Base-by-base conservation (phyloP, 805 yeast genomes). In the Sugiyamaella floridensis region DNA sequence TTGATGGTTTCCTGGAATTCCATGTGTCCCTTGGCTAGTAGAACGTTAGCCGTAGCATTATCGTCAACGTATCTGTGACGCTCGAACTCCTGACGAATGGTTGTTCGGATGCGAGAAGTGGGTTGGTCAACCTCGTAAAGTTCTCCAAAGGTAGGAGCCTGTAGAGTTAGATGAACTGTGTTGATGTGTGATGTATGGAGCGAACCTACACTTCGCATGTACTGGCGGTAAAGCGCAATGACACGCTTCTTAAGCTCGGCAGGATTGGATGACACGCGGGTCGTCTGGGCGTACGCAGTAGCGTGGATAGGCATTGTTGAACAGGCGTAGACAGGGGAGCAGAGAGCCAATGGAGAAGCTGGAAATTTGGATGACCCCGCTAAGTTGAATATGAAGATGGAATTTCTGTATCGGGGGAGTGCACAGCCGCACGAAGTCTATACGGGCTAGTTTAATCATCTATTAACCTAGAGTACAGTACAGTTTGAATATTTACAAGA, bases 31-130 rank as follows among this genome's bases (percentile, higher is more conserved):
- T 86, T 85, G 72, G 86, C 81, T 60, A 80, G 80, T 53, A 88
- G 74, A 15, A 85, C 77, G 69, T 87, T 88, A 58, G 77, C 75
- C 45, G 84, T 79, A 34, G 80, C 79, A 59, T 83, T 67, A 63
- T 85, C 88, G 50, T 73, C 72, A 49, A 86, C 88, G 65, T 75
- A 87, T 64, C 95, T 77, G 64, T 87, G 78, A 73, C 95, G 83
- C 71, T 88, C 96, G 61, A 88, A 88, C 70, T 88, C 93, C 70
- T 87, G 93, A 77, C 96, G 82, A 59, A 88, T 78, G 71, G 85
- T 86, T 53, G 95, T 86, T 69, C 88, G 82, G 54, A 87, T 83
- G 56, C 80, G 77, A 41, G 92, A 82, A 10, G 85, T 81, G 32
- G 95, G 92, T 75, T 85, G 78, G 68, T 63, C 59, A 56, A 67